Percentiles rank a stretch among this genome's conserved stretches.
These are phyloP conservation scores for Colletotrichum karsti DNA, from an alignment of 2,329 filamentous ascomycete genomes.

Conservation along the genomic window DNA sequence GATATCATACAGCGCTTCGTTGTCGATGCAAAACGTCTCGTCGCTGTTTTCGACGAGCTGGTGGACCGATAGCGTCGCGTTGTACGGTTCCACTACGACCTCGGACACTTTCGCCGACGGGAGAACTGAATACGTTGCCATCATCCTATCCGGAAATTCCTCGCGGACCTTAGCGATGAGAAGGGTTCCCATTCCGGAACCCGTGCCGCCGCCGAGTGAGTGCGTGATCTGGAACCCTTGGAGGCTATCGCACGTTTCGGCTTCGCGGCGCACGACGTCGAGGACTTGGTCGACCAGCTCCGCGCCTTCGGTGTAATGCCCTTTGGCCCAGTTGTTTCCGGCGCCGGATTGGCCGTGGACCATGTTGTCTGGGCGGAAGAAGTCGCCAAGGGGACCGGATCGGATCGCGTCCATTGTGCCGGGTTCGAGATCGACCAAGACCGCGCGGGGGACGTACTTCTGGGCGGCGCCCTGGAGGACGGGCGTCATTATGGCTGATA, in stretches of 20 bases:
- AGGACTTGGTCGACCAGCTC: conserved; percentile 98
- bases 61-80: conserved; percentile 97
- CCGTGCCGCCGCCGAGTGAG: conserved; percentile 99
- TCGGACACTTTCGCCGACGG: conserved; percentile 99
- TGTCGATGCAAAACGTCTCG: conserved; percentile 99
- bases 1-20: conserved; percentile 99
- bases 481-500: background rate
- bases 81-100: conserved; percentile 99
- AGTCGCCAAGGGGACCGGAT: conserved; percentile 95
- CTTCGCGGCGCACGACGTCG: conserved; percentile 97
- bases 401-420: conserved; percentile 99
- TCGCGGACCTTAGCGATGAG: conserved; percentile 99
- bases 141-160: conserved; percentile 99
- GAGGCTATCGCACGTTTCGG: conserved; percentile 98
- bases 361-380: conserved; percentile 99
- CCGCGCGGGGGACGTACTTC: conserved; percentile 99
- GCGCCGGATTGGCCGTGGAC: conserved; percentile 99
- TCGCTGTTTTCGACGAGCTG: conserved; percentile 99
- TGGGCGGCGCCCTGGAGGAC: conserved; percentile 81
- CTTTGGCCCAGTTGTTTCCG: conserved; percentile 99
- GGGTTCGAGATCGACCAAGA: conserved; percentile 98
- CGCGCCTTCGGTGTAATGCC: conserved; percentile 99
- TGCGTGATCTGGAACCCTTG: conserved; percentile 99
- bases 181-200: conserved; percentile 99
- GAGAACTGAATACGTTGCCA: conserved; percentile 99